Conservation (phyloP, 2,329 filamentous ascomycete species). For the Fusarium solani-melongenae region DNA sequence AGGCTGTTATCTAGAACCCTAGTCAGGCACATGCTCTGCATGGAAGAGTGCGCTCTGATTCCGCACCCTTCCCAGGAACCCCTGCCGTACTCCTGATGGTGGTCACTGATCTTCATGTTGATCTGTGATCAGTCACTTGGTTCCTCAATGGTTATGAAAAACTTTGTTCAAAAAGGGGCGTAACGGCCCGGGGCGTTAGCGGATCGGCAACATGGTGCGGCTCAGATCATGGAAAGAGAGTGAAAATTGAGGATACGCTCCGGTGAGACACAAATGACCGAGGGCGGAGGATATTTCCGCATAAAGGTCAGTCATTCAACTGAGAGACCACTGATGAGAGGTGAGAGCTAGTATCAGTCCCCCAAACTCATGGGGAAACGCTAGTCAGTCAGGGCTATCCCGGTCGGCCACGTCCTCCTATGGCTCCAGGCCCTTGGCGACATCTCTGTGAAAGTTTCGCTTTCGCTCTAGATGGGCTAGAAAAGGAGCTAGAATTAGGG, state of each 20-base stretch:
- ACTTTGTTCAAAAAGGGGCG: not conserved
- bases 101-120: not conserved
- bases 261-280: not conserved
- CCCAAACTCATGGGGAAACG: not conserved
- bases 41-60: not conserved
- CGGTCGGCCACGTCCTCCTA: not conserved
- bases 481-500: not conserved
- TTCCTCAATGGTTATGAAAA: not conserved
- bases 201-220: not conserved
- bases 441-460: not conserved
- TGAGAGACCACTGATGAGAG: not conserved
- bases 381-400: not conserved
- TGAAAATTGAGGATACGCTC: not conserved
- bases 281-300: not conserved
- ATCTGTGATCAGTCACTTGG: not conserved
- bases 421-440: not conserved
- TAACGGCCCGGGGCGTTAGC: not conserved
- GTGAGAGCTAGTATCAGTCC: not conserved
- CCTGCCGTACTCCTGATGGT: not conserved
- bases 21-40: conserved; percentile 3
- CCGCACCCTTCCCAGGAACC: not conserved
- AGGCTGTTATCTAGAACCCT: not conserved
- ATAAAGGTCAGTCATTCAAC: not conserved
- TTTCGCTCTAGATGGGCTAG: not conserved
- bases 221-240: not conserved